A percentile compares a stretch with the other conserved stretches of the same genome.
Evolutionary conservation across 1,284 basidiomycete genomes (phyloP).

Genomic region (Ganoderma lingzhi): DNA sequence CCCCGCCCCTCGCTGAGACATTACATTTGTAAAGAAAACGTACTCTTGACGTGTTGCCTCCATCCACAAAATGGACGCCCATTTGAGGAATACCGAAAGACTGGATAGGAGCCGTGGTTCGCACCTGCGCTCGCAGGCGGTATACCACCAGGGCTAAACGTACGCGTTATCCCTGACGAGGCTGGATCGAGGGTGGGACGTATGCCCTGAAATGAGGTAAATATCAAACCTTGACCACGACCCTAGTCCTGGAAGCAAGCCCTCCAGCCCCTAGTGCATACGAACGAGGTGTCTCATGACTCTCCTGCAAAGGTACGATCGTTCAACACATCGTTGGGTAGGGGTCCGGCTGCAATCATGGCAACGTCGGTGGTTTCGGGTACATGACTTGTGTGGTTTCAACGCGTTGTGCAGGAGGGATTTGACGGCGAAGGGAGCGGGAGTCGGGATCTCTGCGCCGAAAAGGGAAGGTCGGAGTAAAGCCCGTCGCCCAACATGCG

Average conservation of each 20-base stretch:
- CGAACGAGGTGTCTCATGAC: not conserved
- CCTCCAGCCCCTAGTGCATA: not conserved
- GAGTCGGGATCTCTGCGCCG: not conserved
- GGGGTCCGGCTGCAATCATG: not conserved
- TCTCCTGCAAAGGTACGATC: not conserved
- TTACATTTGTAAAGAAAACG: constrained; percentile 16
- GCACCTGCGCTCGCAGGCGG: not conserved
- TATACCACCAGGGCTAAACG: not conserved
- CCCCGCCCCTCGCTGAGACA: not conserved
- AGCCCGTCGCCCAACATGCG: not conserved
- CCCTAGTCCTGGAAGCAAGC: constrained; percentile 2
- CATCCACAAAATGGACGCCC: not conserved
- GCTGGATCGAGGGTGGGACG: constrained; percentile 5
- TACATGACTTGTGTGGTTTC: not conserved
- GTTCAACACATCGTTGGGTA: not conserved
- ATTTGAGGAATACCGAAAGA: not conserved
- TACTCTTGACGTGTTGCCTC: constrained; percentile 17
- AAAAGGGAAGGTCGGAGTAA: not conserved
- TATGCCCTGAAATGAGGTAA: not conserved
- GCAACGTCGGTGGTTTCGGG: not conserved
- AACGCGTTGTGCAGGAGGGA: not conserved
- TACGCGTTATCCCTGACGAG: not conserved
- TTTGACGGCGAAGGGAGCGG: not conserved
- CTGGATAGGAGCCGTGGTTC: not conserved
- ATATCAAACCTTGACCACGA: not conserved